Base-by-base conservation (phyloP, 192 early-diverging fungal species). In the Rhizoclosmatium globosum region DNA sequence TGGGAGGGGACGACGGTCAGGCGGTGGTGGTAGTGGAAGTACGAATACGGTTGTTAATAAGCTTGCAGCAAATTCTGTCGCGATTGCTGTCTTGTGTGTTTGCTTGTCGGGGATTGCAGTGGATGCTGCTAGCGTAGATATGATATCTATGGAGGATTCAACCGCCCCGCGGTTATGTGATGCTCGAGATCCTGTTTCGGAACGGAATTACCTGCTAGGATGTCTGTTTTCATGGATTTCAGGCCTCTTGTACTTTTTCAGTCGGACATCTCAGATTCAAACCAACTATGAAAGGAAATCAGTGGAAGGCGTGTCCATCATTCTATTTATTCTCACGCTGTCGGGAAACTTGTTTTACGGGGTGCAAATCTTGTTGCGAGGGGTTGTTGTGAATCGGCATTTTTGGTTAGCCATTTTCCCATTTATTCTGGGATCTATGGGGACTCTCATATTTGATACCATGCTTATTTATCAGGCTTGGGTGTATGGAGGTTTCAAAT, bases 231-330 rank as follows among this genome's bases (percentile, higher is more conserved):
- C 70, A 43, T 71, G 70, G 70, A 42, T 71, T 17, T 71, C 70
- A 15, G 70, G 70, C 7, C 70, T 71, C 17, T 19, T 68, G 2
- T 71, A 71, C 38, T 71, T 71, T 42, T 71, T 71, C 50, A 71
- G 70, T 59, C 70, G 70, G 7, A 57, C 50, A 23, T 71, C 70
- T 48, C 70, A 71, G 38, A 71, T 71, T 71, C 47, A 39, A 31
- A 57, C 46, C 9, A 89, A 88, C 72, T 86, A 83, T 68, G 47
- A 71, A 57, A 76, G 84, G 56, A 78, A 81, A 46, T 79, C 76
- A 38, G 82, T 83, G 13, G 73, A 79, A 13, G 88, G 88, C 1
- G 72, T 89, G 13, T 82, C 80, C 2, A 71, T 84, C 3, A 84
- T 82, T 68, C 38, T 71, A 43, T 71, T 71, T 39, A 59, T 71